Percentiles rank a stretch among this genome's conserved stretches.
These are phyloP conservation scores for Verticillium isaacii DNA, from an alignment of 2,329 filamentous ascomycete species.

Conservation along the genomic window DNA sequence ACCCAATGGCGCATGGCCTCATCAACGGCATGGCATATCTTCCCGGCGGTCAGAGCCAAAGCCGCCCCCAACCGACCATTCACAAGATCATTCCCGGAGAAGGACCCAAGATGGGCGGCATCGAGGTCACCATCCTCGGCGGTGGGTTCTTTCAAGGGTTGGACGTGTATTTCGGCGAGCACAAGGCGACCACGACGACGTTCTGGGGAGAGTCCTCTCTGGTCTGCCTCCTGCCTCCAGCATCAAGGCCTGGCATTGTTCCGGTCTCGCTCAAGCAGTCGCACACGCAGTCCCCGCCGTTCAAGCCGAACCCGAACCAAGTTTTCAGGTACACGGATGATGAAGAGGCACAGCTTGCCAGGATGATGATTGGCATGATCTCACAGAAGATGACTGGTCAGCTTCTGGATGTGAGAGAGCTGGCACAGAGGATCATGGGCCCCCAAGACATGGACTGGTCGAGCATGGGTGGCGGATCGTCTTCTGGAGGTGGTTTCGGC, in stretches of 20 bases:
- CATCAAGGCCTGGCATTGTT: constrained; percentile 61
- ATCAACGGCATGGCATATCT: constrained; percentile 45
- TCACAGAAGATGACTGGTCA: constrained; percentile 61
- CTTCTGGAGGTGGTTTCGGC: constrained; percentile 27
- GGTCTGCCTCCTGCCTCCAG: constrained; percentile 73
- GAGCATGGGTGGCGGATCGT: constrained; percentile 23
- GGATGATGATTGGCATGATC: constrained; percentile 61
- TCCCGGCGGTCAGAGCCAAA: constrained; percentile 10
- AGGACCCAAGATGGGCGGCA: constrained; percentile 76
- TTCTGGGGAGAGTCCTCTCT: constrained; percentile 79
- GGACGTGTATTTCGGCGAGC: constrained; percentile 77
- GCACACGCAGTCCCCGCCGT: constrained; percentile 24
- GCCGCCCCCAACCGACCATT: constrained; percentile 50
- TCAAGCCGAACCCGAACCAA: constrained; percentile 34
- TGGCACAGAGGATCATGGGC: constrained; percentile 57
- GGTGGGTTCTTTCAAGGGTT: constrained; percentile 72
- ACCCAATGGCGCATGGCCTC: constrained; percentile 42
- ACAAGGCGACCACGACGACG: constrained; percentile 63
- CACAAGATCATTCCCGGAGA: constrained; percentile 80
- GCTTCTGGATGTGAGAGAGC: constrained; percentile 55
- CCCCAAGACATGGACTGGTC: constrained; percentile 44
- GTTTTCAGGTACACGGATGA: constrained; percentile 73
- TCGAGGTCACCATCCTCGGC: constrained; percentile 81
- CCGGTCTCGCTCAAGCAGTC: constrained; percentile 63
- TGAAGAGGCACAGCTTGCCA: constrained; percentile 63